phyloP scores from a whole-genome alignment of 495 filamentous ascomycete species.

The Physcia stellaris region DNA sequence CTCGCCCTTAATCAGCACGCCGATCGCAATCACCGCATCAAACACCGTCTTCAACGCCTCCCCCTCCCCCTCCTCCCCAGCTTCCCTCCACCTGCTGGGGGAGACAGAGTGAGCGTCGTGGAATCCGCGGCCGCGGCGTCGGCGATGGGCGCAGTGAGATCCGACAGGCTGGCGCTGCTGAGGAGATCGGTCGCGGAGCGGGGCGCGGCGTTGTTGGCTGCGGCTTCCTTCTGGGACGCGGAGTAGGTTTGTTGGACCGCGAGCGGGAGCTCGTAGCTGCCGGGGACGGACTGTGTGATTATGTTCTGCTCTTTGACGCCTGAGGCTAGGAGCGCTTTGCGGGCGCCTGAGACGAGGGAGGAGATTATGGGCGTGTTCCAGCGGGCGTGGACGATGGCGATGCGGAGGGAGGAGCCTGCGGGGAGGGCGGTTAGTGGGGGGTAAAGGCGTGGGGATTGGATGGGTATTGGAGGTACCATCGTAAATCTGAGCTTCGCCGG shows the following conservation, averaged over 20 bases:
- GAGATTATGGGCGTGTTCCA: constrained; percentile 81
- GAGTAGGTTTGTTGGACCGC: constrained; percentile 79
- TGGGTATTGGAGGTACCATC: constrained; percentile 38
- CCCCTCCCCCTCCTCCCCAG: too few relatives aligned
- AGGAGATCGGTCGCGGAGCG: constrained; percentile 69
- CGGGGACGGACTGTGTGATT: constrained; percentile 75
- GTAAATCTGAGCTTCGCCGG: constrained; percentile 35
- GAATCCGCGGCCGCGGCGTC: constrained; percentile 2
- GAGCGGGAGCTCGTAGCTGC: constrained; percentile 84
- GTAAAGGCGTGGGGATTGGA: constrained; percentile 27
- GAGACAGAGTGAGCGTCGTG: constrained; percentile 16
- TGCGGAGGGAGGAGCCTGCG: constrained; percentile 65
- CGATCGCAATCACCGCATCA: constrained; percentile 88
- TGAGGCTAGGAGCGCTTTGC: constrained; percentile 43
- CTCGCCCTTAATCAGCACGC: constrained; percentile 92
- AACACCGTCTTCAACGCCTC: constrained; percentile 46
- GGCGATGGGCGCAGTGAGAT: constrained; percentile 30
- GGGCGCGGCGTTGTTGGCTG: constrained; percentile 31
- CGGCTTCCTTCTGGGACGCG: constrained; percentile 72
- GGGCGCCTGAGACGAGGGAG: constrained; percentile 60
- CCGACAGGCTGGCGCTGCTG: constrained; percentile 46
- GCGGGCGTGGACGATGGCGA: constrained; percentile 88
- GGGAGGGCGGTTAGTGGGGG: not conserved
- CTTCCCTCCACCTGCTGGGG: too few relatives aligned
- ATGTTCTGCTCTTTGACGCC: constrained; percentile 86